Base-by-base conservation (phyloP, 2,329 filamentous ascomycete genomes). In the Penicillium sclerotigenum region DNA sequence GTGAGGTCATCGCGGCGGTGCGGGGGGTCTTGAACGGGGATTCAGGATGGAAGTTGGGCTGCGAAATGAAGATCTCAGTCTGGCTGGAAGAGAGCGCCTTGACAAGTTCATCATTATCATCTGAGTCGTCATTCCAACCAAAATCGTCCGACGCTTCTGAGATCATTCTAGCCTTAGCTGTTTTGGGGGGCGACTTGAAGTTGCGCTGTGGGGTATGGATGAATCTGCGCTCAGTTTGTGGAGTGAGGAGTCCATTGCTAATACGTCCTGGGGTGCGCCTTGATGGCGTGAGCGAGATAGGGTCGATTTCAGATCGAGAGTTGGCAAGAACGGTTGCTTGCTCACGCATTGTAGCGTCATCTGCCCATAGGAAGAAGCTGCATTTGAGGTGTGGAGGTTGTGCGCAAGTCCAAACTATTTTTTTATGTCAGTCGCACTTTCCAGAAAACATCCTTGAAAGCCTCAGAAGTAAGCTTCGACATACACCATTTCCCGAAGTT, bases 321-420 rank as follows among this genome's bases (percentile, higher is more conserved):
- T 81, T 82, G 58, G 72, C 77, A 58, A 81, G 65, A 6, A 83
- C 69, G 22, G 77, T 76, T 11, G 70, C 70, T 56, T 79, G 77
- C 67, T 83, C 81, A 20, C 84, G 74, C n/a, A 72, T 60, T 60
- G 81, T 77, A 14, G 84, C 84, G 52, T 85, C 81, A 52, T 81
- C 78, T 14, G 80, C 77, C 84, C 83, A 87, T 0, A 87, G 74
- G 55, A 86, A 87, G 73, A 87, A 86, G 5, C 73, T 75, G 65
- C 84, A 87, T 38, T 77, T 73, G 43, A 78, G 71, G 3, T 71
- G 65, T 50, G 76, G 71, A 33, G 73, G 71, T 62, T 79, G 77
- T 61, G 84, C 81, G 64, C 84, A 87, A 4, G 79, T 81, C 61
- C 83, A 85, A 68, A 86, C 77, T 78, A 50, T 40, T 11, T 47